phyloP scores from a whole-genome alignment of 352 stramenopile species.

The Phytophthora rubi region DNA sequence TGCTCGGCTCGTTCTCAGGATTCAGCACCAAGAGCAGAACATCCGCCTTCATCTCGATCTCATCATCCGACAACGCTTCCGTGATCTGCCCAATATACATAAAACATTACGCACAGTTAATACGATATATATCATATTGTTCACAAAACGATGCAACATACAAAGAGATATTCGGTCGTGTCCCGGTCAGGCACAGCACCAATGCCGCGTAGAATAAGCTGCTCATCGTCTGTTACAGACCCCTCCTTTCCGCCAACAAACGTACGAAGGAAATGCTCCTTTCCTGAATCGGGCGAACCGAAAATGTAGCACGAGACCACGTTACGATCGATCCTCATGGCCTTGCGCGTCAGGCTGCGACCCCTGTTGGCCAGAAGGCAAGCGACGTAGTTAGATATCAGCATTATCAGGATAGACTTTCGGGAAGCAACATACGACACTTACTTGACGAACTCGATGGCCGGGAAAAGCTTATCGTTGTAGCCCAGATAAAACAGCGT shows the following conservation, averaged over 20 bases:
- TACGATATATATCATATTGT: background rate
- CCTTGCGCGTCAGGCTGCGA: slow-evolving; percentile 62
- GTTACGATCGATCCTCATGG: slow-evolving; percentile 66
- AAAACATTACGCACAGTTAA: background rate
- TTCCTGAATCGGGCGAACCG: slow-evolving; percentile 48
- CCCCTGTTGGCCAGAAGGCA: slow-evolving; percentile 39
- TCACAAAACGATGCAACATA: slow-evolving; percentile 30
- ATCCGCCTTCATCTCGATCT: slow-evolving; percentile 77
- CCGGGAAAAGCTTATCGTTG: slow-evolving; percentile 71
- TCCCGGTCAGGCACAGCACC: slow-evolving; percentile 65
- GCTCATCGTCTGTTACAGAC: slow-evolving; percentile 33
- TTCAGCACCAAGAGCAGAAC: slow-evolving; percentile 77
- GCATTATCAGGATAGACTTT: background rate
- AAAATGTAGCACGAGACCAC: slow-evolving; percentile 80
- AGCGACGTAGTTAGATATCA: slow-evolving; percentile 2
- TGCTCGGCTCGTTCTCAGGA: slow-evolving; percentile 54
- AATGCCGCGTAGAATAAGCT: slow-evolving; percentile 57
- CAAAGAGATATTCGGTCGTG: slow-evolving; percentile 68
- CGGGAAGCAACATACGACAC: slow-evolving; percentile 9
- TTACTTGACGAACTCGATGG: slow-evolving; percentile 73
- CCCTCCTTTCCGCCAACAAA: slow-evolving; percentile 56
- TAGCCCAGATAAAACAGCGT: slow-evolving; percentile 87
- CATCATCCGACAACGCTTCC: slow-evolving; percentile 60
- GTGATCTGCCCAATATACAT: slow-evolving; percentile 53
- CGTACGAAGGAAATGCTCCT: slow-evolving; percentile 58